Percentiles rank a stretch among this genome's conserved stretches.
These are phyloP conservation scores for Erodium maritimum DNA, from an alignment of 345 rosid species.

Conservation along the genomic window DNA sequence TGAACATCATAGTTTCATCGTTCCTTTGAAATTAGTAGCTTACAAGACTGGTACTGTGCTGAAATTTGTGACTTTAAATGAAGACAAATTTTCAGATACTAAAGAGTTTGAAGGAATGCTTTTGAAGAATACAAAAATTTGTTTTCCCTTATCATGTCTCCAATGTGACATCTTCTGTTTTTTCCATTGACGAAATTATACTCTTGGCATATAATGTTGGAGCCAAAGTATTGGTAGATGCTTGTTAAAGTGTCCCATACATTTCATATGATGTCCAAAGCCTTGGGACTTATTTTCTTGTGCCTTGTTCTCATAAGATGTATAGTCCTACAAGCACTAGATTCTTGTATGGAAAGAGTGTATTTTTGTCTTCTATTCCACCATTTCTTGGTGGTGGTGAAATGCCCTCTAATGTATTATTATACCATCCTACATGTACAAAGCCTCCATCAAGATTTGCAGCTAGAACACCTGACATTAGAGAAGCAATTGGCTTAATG, in stretches of 20 bases:
- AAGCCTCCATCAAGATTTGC: constrained; percentile 95
- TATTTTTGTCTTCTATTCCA: constrained; percentile 60
- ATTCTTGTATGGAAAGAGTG: constrained; percentile 82
- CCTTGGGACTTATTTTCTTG: constrained; percentile 79
- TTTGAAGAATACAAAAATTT: constrained; percentile 59
- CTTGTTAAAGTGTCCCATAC: constrained; percentile 96
- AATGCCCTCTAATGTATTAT: constrained; percentile 84
- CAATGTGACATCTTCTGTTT: constrained; percentile 76
- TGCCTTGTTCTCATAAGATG: constrained; percentile 99
- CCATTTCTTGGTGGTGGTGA: constrained; percentile 99
- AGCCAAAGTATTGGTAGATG: constrained; percentile 85
- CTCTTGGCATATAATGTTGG: constrained; percentile 62
- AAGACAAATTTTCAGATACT: constrained; percentile 53
- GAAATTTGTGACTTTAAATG: constrained; percentile 49
- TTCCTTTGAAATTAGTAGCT: constrained; percentile 91
- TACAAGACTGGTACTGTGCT: constrained; percentile 66
- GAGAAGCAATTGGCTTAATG: constrained; percentile 89
- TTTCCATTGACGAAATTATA: constrained; percentile 62
- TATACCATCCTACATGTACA: constrained; percentile 93
- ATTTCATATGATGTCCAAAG: constrained; percentile 75
- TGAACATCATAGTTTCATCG: constrained; percentile 90
- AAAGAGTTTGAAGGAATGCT: constrained; percentile 40
- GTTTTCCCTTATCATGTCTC: constrained; percentile 85
- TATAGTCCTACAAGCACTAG: constrained; percentile 99
- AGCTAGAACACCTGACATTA: constrained; percentile 98